A percentile compares a stretch with the other conserved stretches of the same genome.
Evolutionary conservation across 352 stramenopile species (phyloP).

Genomic region (Phytopythium litorale): DNA sequence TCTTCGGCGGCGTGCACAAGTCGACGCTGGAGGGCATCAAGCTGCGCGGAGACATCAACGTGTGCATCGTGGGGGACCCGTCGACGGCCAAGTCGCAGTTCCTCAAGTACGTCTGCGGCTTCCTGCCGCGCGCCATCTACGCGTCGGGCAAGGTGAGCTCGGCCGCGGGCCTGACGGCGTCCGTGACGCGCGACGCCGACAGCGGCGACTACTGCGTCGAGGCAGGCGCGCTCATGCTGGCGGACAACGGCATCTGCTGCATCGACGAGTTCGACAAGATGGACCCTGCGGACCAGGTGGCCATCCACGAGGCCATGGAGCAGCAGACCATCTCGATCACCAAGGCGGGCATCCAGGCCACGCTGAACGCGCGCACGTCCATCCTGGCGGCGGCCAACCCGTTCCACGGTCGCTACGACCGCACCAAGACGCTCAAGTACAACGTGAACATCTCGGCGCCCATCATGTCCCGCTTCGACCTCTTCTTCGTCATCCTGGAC

Average conservation of each 20-base stretch:
- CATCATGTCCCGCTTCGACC: constrained; percentile 99
- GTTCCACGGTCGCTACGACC: constrained; percentile 93
- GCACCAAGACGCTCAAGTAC: constrained; percentile 88
- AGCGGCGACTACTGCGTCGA: constrained; percentile 91
- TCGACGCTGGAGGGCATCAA: constrained; percentile 95
- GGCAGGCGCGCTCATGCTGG: constrained; percentile 96
- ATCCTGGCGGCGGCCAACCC: constrained; percentile 99
- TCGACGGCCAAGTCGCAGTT: constrained; percentile 99
- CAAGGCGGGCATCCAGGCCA: constrained; percentile 99
- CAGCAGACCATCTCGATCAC: constrained; percentile 99
- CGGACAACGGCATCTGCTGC: constrained; percentile 98
- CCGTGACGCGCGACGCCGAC: constrained; percentile 93
- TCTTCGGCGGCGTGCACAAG: constrained; percentile 98
- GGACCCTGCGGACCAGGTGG: constrained; percentile 96
- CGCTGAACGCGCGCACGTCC: constrained; percentile 98
- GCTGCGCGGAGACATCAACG: constrained; percentile 98
- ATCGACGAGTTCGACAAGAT: constrained; percentile 99
- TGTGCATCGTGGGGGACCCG: constrained; percentile 98
- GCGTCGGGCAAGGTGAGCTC: constrained; percentile 98
- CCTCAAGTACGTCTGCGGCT: constrained; percentile 96
- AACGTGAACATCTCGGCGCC: constrained; percentile 92
- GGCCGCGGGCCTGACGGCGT: constrained; percentile 97
- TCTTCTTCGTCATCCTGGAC: constrained; percentile 99
- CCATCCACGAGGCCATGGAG: constrained; percentile 99
- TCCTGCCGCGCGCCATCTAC: constrained; percentile 96